Evolutionary conservation across 1,139 yeast genomes (phyloP).

Genomic region (Petasospora fabianii): DNA sequence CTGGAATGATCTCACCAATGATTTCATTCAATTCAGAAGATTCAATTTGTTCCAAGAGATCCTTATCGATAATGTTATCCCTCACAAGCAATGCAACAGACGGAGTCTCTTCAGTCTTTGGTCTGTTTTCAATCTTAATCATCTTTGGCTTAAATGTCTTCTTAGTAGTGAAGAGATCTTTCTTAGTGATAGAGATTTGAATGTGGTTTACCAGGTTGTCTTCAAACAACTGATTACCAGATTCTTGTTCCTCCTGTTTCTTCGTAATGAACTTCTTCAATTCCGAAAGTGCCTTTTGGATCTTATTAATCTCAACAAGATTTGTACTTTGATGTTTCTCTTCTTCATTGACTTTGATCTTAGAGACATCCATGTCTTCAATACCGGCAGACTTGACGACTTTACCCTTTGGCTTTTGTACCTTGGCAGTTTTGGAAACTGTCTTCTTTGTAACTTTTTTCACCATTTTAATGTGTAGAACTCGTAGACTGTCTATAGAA

Average conservation of each 20-base stretch:
- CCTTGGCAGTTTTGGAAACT: constrained; percentile 4
- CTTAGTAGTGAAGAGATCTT: constrained; percentile 58
- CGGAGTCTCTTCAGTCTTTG: constrained; percentile 40
- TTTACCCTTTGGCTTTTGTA: constrained; percentile 25
- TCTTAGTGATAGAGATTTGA: constrained; percentile 44
- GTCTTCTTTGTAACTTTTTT: constrained; percentile 10
- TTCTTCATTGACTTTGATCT: constrained; percentile 9
- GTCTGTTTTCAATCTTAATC: constrained; percentile 33
- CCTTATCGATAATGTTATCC: constrained; percentile 56
- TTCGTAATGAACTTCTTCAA: constrained; percentile 42
- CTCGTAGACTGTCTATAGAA: too few relatives aligned
- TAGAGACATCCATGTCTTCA: constrained; percentile 18
- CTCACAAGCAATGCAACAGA: constrained; percentile 71
- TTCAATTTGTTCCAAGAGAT: constrained; percentile 59
- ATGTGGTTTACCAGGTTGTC: constrained; percentile 48
- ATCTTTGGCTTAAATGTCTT: constrained; percentile 72
- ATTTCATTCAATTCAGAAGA: constrained; percentile 36
- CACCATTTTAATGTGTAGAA: neutral
- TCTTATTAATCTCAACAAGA: constrained; percentile 23
- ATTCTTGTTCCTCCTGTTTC: constrained; percentile 31
- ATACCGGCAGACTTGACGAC: constrained; percentile 20
- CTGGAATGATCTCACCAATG: constrained; percentile 40
- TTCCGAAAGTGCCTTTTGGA: constrained; percentile 46
- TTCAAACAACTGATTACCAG: constrained; percentile 44
- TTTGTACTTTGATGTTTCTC: constrained; percentile 7